Evolutionary conservation across 2,329 filamentous ascomycete species (phyloP).

Genomic region (Cladorrhinum sp.): DNA sequence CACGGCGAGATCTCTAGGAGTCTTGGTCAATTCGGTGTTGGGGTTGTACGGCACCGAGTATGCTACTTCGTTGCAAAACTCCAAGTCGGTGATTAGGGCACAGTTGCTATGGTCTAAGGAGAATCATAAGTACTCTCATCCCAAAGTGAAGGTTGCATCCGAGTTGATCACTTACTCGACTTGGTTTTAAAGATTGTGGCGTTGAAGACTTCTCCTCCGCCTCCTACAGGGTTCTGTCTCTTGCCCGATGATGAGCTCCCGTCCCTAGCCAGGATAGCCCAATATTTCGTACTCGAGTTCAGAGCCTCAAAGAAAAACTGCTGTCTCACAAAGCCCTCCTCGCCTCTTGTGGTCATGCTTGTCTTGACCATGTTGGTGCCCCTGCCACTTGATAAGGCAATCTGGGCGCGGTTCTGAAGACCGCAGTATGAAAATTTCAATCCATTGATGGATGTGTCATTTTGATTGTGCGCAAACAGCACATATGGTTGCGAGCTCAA

Average conservation of each 20-base stretch:
- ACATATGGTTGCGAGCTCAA: conserved; percentile 64
- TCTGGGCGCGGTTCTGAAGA: conserved; percentile 62
- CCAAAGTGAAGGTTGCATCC: neutral
- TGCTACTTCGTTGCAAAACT: conserved; percentile 83
- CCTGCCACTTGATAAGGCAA: conserved; percentile 55
- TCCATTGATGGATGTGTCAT: conserved; percentile 61
- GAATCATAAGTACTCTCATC: conserved; percentile 7
- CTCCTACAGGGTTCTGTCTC: conserved; percentile 49
- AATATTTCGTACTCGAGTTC: conserved; percentile 68
- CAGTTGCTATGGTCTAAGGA: conserved; percentile 67
- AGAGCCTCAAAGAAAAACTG: conserved; percentile 83
- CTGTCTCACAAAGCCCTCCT: conserved; percentile 70
- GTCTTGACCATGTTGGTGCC: conserved; percentile 49
- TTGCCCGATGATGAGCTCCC: conserved; percentile 38
- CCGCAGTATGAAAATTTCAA: conserved; percentile 81
- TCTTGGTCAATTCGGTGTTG: conserved; percentile 42
- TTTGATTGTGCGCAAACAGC: conserved; percentile 68
- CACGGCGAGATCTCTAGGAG: conserved; percentile 58
- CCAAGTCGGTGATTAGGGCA: conserved; percentile 79
- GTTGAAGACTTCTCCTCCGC: conserved; percentile 74
- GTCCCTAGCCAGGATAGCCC: conserved; percentile 68
- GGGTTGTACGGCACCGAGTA: conserved; percentile 87
- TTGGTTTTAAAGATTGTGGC: conserved; percentile 75
- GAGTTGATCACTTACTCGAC: conserved; percentile 52
- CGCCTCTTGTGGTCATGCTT: conserved; percentile 66